phyloP scores from a whole-genome alignment of 2,329 filamentous ascomycete species.

The Exophiala bonariae region DNA sequence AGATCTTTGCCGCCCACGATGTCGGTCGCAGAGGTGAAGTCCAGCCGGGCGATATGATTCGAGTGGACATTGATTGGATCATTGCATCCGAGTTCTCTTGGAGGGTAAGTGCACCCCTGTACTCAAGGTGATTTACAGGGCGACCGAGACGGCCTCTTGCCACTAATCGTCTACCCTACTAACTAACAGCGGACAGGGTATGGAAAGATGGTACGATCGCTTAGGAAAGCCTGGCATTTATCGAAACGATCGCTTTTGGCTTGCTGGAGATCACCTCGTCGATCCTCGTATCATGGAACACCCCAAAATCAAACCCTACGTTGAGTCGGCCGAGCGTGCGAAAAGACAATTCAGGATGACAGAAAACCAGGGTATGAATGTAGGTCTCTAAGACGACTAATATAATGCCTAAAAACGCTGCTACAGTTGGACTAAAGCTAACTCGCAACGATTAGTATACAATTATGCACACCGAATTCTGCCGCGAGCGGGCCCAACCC shows the following conservation, averaged over 20 bases:
- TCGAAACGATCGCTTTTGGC: constrained; percentile 52
- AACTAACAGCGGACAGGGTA: constrained; percentile 30
- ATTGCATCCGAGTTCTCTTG: constrained; percentile 46
- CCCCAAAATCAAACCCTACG: constrained; percentile 37
- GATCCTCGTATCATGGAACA: constrained; percentile 43
- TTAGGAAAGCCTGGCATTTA: constrained; percentile 45
- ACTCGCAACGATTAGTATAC: constrained; percentile 28
- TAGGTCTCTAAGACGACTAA: constrained; percentile 1
- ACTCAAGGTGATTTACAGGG: no score
- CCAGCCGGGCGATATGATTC: constrained; percentile 40
- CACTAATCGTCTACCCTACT: not conserved
- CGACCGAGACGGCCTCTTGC: no score
- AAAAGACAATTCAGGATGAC: constrained; percentile 45
- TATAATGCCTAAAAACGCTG: not conserved
- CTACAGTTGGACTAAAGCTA: not conserved
- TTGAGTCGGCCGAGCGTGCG: constrained; percentile 38
- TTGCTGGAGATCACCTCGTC: constrained; percentile 51
- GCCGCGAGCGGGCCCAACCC: constrained; percentile 44
- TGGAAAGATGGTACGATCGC: constrained; percentile 42
- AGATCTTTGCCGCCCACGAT: constrained; percentile 47
- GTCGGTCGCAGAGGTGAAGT: constrained; percentile 37
- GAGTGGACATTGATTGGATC: constrained; percentile 47
- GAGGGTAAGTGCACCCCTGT: constrained; percentile 33
- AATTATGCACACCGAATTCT: constrained; percentile 51
- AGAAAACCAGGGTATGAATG: constrained; percentile 41